A percentile compares a stretch with the other conserved stretches of the same genome.
phyloP scores from a whole-genome alignment of 2,329 filamentous ascomycete species.

The Coniochaeta pulveracea region DNA sequence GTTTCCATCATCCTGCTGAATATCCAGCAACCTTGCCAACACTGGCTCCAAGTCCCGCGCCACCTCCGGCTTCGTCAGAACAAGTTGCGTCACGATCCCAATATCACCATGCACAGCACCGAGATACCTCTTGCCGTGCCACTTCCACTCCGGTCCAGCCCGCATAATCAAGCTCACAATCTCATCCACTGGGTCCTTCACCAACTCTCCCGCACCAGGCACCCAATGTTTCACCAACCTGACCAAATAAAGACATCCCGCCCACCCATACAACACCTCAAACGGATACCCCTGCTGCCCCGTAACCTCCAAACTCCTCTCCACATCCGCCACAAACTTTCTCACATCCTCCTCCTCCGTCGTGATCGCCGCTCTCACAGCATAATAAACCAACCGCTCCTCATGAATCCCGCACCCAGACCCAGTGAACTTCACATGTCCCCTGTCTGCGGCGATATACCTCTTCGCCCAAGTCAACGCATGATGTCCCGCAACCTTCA shows the following conservation, averaged over 20 bases:
- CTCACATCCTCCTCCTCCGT: slow-evolving; percentile 24
- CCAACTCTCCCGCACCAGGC: slow-evolving; percentile 30
- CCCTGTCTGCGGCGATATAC: slow-evolving; percentile 31
- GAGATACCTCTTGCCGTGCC: slow-evolving; percentile 50
- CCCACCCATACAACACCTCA: slow-evolving; percentile 56
- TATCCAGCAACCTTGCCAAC: slow-evolving; percentile 42
- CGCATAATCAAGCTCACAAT: slow-evolving; percentile 49
- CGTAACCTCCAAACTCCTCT: slow-evolving; percentile 23
- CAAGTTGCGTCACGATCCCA: slow-evolving; percentile 59
- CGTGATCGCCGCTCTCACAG: slow-evolving; percentile 31
- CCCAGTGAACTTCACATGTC: slow-evolving; percentile 22
- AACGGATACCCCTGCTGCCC: slow-evolving; percentile 33
- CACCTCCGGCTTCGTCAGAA: slow-evolving; percentile 43
- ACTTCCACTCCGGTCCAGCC: slow-evolving; percentile 44
- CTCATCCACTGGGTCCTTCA: slow-evolving; percentile 42
- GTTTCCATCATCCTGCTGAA: slow-evolving; percentile 35
- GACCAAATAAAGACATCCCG: slow-evolving; percentile 57
- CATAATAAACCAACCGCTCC: slow-evolving; percentile 34
- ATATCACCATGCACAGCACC: slow-evolving; percentile 59
- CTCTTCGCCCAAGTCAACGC: slow-evolving; percentile 31
- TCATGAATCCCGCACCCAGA: slow-evolving; percentile 36
- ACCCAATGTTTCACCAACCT: slow-evolving; percentile 50
- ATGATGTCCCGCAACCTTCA: slow-evolving; percentile 28
- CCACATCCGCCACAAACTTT: slow-evolving; percentile 27
- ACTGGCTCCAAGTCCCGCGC: slow-evolving; percentile 40